These are phyloP conservation scores for Clausena lansium DNA, from an alignment of 345 rosid species.

Conservation along the genomic window DNA sequence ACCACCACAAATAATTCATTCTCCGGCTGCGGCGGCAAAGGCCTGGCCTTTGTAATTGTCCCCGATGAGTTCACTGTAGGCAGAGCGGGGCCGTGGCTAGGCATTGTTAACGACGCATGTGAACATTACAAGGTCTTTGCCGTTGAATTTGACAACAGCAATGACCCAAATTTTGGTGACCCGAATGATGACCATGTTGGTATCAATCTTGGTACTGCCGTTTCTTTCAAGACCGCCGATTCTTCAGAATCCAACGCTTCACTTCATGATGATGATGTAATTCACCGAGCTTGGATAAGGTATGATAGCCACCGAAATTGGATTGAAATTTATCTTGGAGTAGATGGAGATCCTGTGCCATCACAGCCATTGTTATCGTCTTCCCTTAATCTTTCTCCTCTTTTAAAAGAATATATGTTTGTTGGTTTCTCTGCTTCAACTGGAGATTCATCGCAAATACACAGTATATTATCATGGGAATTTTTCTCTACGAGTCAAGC, in stretches of 20 bases:
- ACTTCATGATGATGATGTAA: conserved; percentile 5
- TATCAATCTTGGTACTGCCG: conserved; percentile 16
- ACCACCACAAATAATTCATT: background rate
- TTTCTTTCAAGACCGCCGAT: conserved; percentile 17
- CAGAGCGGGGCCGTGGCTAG: conserved; percentile 19
- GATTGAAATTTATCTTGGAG: conserved; percentile 21
- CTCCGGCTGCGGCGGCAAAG: background rate
- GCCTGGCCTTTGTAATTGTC: conserved; percentile 20
- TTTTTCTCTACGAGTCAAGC: conserved; percentile 23
- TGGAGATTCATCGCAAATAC: conserved; percentile 12
- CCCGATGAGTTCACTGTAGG: conserved; percentile 30
- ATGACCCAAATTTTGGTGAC: conserved; percentile 15
- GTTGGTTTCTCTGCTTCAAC: conserved; percentile 29
- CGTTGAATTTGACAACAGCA: conserved; percentile 13
- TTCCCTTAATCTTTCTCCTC: conserved; percentile 12
- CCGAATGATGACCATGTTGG: conserved; percentile 17
- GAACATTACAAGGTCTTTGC: conserved; percentile 17
- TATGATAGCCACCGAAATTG: conserved; percentile 16
- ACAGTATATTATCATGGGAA: conserved; percentile 20
- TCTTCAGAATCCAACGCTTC: conserved; percentile 13
- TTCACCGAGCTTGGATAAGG: conserved; percentile 26
- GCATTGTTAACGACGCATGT: conserved; percentile 21
- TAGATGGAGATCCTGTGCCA: background rate
- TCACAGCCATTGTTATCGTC: conserved; percentile 13
- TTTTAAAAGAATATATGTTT: conserved; percentile 23